Conservation (phyloP, 352 stramenopile species). For the Globisporangium spiculum region DNA sequence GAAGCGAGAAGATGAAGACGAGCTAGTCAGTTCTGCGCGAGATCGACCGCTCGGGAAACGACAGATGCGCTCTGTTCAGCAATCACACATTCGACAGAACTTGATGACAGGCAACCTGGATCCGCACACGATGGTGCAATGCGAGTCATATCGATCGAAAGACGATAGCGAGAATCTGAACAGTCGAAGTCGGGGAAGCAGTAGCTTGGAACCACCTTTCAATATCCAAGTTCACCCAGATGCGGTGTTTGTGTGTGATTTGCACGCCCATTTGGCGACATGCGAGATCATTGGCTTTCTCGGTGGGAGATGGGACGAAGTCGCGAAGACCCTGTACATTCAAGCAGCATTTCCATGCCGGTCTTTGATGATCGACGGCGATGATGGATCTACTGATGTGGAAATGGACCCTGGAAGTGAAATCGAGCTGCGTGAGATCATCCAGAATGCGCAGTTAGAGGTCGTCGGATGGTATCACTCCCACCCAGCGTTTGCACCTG, state of each 20-base stretch:
- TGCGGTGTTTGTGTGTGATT: constrained; percentile 88
- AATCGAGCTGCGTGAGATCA: constrained; percentile 89
- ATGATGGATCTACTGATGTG: constrained; percentile 91
- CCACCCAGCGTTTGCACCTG: constrained; percentile 91
- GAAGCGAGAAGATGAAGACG: constrained; percentile 7
- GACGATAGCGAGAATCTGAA: constrained; percentile 33
- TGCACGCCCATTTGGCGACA: constrained; percentile 91
- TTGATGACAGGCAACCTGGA: constrained; percentile 70
- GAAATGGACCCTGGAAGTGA: constrained; percentile 94
- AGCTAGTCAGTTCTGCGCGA: constrained; percentile 11
- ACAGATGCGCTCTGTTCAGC: constrained; percentile 64
- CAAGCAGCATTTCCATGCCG: constrained; percentile 93
- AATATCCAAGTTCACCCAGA: constrained; percentile 87
- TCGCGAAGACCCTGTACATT: constrained; percentile 85
- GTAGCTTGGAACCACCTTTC: constrained; percentile 76
- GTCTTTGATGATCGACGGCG: constrained; percentile 83
- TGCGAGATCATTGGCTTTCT: constrained; percentile 95
- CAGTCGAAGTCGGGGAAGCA: constrained; percentile 42
- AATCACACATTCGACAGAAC: constrained; percentile 79
- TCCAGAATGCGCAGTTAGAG: constrained; percentile 84
- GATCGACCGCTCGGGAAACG: constrained; percentile 45
- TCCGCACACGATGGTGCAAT: constrained; percentile 87
- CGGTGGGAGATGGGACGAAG: constrained; percentile 86
- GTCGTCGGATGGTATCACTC: constrained; percentile 96
- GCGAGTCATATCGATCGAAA: constrained; percentile 49